A percentile compares a stretch with the other conserved stretches of the same genome.
Conservation (phyloP, 106 monocot genomes). For the Alisma plantagoaquatica region DNA sequence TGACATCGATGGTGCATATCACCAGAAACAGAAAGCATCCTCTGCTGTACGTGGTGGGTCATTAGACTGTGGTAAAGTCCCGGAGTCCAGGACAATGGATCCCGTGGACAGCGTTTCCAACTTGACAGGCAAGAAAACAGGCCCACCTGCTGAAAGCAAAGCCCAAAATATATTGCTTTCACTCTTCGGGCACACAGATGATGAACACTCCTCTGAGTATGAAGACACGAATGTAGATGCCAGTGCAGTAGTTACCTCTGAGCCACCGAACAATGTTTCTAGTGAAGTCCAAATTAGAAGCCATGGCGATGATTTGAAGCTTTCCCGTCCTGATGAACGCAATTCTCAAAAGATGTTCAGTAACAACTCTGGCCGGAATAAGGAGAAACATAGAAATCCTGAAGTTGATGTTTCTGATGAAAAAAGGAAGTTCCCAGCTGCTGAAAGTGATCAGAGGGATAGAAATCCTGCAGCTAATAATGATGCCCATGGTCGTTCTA, state of each 20-base stretch:
- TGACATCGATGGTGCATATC: slow-evolving; percentile 20
- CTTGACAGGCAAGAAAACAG: slow-evolving; percentile 11
- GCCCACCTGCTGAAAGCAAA: slow-evolving; percentile 5
- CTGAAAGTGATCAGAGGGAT: slow-evolving; percentile 13
- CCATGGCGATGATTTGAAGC: too few relatives aligned
- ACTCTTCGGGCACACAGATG: slow-evolving; percentile 12
- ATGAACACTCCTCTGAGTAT: slow-evolving; percentile 11
- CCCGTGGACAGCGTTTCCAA: slow-evolving; percentile 8
- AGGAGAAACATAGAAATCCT: slow-evolving; percentile 15
- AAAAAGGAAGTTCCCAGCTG: slow-evolving; percentile 21
- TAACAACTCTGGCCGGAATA: slow-evolving; percentile 13
- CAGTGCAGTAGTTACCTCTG: slow-evolving; percentile 8
- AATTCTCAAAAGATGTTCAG: slow-evolving; percentile 9
- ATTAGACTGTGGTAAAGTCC: slow-evolving; percentile 13
- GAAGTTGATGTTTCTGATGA: slow-evolving; percentile 15
- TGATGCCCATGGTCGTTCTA: slow-evolving; percentile 10
- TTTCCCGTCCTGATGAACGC: slow-evolving; percentile 10
- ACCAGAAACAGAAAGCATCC: slow-evolving; percentile 8
- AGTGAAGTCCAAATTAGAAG: not conserved
- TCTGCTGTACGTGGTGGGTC: slow-evolving; percentile 11
- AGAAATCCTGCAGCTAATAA: slow-evolving; percentile 3
- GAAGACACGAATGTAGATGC: slow-evolving; percentile 8
- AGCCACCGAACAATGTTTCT: slow-evolving; percentile 7
- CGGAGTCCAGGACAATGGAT: slow-evolving; percentile 16
- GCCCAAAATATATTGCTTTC: slow-evolving; percentile 14